Evolutionary conservation across 805 yeast genomes (phyloP), one percentile per base, ranked within the genome.

Genomic region (Pichia cabralensis): DNA sequence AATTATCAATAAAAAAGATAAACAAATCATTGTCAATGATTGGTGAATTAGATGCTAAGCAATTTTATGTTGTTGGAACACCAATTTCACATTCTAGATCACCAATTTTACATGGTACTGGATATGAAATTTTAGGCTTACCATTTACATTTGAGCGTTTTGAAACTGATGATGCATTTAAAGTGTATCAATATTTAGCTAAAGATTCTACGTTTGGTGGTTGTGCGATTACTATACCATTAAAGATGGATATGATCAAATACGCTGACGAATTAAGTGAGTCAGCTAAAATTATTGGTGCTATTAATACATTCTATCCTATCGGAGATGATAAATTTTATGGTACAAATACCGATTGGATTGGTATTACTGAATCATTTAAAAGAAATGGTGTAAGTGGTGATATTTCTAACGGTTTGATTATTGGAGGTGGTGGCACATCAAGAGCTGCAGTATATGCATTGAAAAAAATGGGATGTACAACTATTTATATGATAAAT

Each of bases 351-450:
- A 92, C 99, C 28, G 99, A 92, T 56, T 92, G 95, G 95, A 61
- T 75, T 31, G 99, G 98, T 9, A 82, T 92, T 45, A 65, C 64
- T 30, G 71, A 78, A 41, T 72, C 95, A 3, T 74, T 86, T 46
- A 52, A 61, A 14, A 58, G 68, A 40, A 65, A 67, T 38, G 94
- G 94, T 26, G 76, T 75, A 27, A 72, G 77, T 26, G 62, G 67
- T 10, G 61, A 69, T 38, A 35, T 31, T 13, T 23, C 30, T 10
- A 34, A 26, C 14, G 96, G 96, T 22, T 61, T 88, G 39, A 80
- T 92, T 29, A 65, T 92, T 44, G 99, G 99, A 33, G 96, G 95
- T 15, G 99, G 99, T 27, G 99, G 99, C 28, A 88, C 99, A 18
- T 78, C 96, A 1, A 71, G 96, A 50, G 96, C 98, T 27, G 97